Evolutionary conservation across 352 stramenopile genomes (phyloP).

Genomic region (Phytophthora sp.): DNA sequence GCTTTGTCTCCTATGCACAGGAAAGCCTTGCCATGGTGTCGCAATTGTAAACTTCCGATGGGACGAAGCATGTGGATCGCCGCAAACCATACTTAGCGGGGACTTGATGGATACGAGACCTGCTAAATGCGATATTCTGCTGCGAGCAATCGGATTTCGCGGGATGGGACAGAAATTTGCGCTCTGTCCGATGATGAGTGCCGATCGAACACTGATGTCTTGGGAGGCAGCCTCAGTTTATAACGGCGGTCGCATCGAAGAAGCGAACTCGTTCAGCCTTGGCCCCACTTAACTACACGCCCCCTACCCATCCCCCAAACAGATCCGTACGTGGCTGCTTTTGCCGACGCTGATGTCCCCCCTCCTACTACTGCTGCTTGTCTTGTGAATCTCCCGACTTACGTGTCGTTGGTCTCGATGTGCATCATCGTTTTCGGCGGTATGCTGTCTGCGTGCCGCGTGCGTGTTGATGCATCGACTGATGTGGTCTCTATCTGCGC

Average conservation of each 20-base stretch:
- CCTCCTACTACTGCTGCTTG: background rate
- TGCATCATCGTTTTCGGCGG: conserved; percentile 1
- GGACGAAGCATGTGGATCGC: too few species aligned
- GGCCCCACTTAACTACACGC: background rate
- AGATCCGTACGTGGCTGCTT: conserved; percentile 12
- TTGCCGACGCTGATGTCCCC: too few species aligned
- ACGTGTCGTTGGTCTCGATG: too few species aligned
- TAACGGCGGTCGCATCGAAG: conserved; percentile 15
- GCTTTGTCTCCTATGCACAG: too few species aligned
- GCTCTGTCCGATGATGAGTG: conserved; percentile 25
- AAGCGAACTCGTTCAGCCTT: conserved; percentile 1
- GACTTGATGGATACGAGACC: conserved; percentile 21
- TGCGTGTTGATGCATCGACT: too few species aligned
- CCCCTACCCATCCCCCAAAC: background rate
- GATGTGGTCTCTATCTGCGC: too few species aligned
- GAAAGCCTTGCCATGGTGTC: too few species aligned
- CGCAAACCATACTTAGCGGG: conserved; percentile 8
- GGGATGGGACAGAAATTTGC: conserved; percentile 21
- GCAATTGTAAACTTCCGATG: too few species aligned
- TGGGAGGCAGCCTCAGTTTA: conserved; percentile 11
- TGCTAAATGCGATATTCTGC: conserved; percentile 14
- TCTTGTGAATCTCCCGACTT: conserved; percentile 14
- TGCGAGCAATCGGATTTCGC: conserved; percentile 9
- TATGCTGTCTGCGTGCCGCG: too few species aligned
- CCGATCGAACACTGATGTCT: too few species aligned